Conservation (phyloP, 2,329 filamentous ascomycete genomes). For the Xylariaceae sp. region DNA sequence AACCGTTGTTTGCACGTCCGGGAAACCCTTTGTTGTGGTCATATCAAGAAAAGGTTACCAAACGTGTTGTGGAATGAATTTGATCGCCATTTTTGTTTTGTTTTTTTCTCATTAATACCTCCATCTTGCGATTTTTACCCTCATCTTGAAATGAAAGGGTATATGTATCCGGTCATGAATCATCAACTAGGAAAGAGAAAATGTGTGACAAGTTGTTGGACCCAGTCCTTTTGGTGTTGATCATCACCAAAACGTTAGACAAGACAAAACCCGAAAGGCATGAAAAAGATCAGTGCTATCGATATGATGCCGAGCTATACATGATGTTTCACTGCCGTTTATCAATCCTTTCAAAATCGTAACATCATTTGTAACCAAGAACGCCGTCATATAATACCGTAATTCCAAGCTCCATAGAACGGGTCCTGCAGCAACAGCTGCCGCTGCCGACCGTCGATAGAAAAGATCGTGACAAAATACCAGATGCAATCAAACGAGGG, state of each 20-base stretch:
- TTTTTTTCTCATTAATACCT: constrained; percentile 19
- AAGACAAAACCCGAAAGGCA: constrained; percentile 6
- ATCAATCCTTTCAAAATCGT: constrained; percentile 5
- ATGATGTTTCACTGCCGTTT: constrained; percentile 22
- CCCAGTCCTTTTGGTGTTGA: neutral
- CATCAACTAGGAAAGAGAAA: constrained; percentile 28
- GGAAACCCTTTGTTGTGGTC: too few species aligned
- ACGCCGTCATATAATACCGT: constrained; percentile 25
- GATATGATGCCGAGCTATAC: constrained; percentile 23
- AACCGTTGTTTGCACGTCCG: too few species aligned
- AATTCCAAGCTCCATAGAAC: constrained; percentile 4
- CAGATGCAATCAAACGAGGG: neutral
- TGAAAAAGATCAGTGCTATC: constrained; percentile 1
- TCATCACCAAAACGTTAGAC: neutral
- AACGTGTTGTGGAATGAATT: too few species aligned
- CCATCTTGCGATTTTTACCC: constrained; percentile 30
- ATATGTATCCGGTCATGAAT: constrained; percentile 32
- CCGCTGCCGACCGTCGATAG: constrained; percentile 10
- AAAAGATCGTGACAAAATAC: neutral
- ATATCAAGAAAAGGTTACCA: too few species aligned
- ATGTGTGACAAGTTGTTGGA: constrained; percentile 19
- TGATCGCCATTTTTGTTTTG: constrained; percentile 13
- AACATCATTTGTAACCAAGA: constrained; percentile 20
- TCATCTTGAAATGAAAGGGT: constrained; percentile 33
- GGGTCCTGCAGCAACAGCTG: constrained; percentile 19